Evolutionary conservation across 768 basidiomycete species (phyloP), one percentile per base, ranked within the genome.

Genomic region (Kwoniella pini): DNA sequence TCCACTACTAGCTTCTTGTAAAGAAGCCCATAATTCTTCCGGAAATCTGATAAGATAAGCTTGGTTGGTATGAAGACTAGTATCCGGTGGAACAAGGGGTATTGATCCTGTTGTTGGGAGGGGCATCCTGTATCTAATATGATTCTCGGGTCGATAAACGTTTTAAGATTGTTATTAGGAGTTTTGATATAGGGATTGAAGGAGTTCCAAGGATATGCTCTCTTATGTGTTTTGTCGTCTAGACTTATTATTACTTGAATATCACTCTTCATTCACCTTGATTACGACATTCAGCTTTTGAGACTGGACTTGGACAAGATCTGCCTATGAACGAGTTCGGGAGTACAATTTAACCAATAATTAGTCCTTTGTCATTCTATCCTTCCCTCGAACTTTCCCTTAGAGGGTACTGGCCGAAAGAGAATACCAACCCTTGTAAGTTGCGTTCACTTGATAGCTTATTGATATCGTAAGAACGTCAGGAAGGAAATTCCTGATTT

Each of bases 11-110:
- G 24, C 58, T 12, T 52, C 33, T 26, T 56, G 26, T 13, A 70
- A 40, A 30, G 58, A 24, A 7, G 42, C 33, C 71, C 71, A 73
- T 24, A 63, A 54, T 21, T 70, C 67, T 43, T 70, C 62, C 26
- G 69, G 62, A 42, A 70, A 65, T 26, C 59, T 54, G 40, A 73
- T 53, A 27, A 70, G 60, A 38, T 50, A 73, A 13, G 71, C 71
- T 5, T 65, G 57, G 11, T 58, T 57, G 24, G 57, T 15, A 11
- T 13, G 61, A n/a, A 39, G 28, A 31, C 15, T 40, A 19, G 40
- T n/a, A 27, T 39, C 40, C 9, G 58, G 38, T 0, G 28, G n/a
- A 28, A 53, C 52, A 0, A 62, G 30, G 7, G 60, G 53, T 13
- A 61, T 50, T 10, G 48, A 21, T 1, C 60, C 60, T 30, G 46